Conservation (phyloP, 2,329 filamentous ascomycete species). For the Nigrospora osmanthi region DNA sequence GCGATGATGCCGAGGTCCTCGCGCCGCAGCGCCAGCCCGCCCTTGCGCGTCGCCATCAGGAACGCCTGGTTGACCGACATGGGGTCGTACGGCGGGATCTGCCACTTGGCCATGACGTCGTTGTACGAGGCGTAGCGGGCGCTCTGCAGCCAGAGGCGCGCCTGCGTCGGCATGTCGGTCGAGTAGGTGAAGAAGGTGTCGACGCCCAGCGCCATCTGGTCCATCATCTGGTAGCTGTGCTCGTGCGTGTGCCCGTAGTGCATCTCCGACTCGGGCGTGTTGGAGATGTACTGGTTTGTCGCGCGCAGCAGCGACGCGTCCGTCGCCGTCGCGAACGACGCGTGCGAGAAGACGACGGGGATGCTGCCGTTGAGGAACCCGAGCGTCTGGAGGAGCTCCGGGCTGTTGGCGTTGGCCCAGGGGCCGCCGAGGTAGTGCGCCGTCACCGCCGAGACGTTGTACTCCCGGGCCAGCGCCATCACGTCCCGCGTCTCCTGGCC, state of each 20-base stretch:
- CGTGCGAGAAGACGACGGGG: constrained; percentile 46
- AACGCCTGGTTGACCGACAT: constrained; percentile 49
- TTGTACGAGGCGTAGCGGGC: constrained; percentile 29
- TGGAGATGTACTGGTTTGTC: constrained; percentile 45
- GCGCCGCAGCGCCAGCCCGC: constrained; percentile 41
- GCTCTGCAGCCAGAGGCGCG: constrained; percentile 45
- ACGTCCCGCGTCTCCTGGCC: constrained; percentile 20
- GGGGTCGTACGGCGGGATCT: constrained; percentile 37
- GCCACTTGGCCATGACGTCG: constrained; percentile 28
- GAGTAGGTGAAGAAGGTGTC: constrained; percentile 48
- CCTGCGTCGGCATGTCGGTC: constrained; percentile 41
- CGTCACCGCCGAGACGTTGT: constrained; percentile 36
- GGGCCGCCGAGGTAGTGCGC: constrained; percentile 32
- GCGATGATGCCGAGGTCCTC: constrained; percentile 41
- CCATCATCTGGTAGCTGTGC: constrained; percentile 30
- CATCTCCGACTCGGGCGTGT: constrained; percentile 52
- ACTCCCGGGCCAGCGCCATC: constrained; percentile 24
- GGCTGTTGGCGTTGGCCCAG: constrained; percentile 30
- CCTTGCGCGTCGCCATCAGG: constrained; percentile 42
- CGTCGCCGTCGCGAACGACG: constrained; percentile 29
- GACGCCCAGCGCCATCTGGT: constrained; percentile 44
- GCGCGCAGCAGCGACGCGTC: constrained; percentile 34
- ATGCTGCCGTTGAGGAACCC: constrained; percentile 32
- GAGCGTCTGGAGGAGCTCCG: constrained; percentile 25
- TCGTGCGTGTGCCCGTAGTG: constrained; percentile 48